Base-by-base conservation (phyloP, 768 basidiomycete species). In the Auricularia sp. region DNA sequence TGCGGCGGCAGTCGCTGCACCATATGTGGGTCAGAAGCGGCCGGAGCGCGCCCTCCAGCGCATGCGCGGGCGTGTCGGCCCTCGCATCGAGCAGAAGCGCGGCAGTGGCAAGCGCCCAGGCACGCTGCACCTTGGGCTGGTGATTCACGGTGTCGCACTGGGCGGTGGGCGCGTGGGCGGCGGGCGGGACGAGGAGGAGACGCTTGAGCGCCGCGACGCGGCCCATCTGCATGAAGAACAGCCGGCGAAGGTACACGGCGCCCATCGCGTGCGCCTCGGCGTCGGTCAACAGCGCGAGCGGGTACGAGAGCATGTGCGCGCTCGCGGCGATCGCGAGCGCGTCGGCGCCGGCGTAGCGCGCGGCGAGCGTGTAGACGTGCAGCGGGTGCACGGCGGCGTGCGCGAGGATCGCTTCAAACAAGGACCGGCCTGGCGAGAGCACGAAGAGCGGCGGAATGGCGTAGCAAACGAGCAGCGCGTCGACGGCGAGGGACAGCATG, bases 1-100 rank as follows among this genome's bases (percentile, higher is more conserved):
- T 78, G 51, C 77, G 72, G 67, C 81, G 83, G 72, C 90, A 92
- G n/a, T 84, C 77, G 18, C 86, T 83, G 71, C 90, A 92, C 12
- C 78, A 74, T 4, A 91, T 74, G 67, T 88, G 87, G 47, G 88
- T 87, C 44, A 81, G 81, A 18, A 91, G 73, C 16, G 90, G 88
- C 14, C 80, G 79, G 54, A 92, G 78, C 34, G 90, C 87, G 5
- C 83, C 83, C 72, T 91, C 88, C 75, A 92, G 87, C 2, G 84
- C 77, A 63, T 79, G 81, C 42, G 85, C 86, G 21, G 89, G 88
- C n/a, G 91, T 71, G 72, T 91, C 90, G 91, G 68, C 42, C 21
- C 33, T 14, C 29, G 29, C 29, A 29, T 29, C 29, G 29, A 29
- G 29, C 29, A 29, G 29, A 29, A 29, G 2, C 29, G 29, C 29